Evolutionary conservation across 352 stramenopile genomes (phyloP).

Genomic region (Phytophthora syringae): DNA sequence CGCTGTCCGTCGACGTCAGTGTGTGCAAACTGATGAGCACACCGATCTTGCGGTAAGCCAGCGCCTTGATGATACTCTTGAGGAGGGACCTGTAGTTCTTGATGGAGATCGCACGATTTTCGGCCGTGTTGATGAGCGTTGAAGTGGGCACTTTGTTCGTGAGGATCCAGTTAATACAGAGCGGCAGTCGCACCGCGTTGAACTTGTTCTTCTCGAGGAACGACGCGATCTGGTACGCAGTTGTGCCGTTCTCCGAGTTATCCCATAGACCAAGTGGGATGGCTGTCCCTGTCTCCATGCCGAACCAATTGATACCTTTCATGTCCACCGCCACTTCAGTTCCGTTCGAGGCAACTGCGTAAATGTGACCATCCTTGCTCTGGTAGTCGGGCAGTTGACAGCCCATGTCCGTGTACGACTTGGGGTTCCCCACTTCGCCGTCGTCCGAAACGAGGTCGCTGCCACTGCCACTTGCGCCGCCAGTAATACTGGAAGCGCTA

Average conservation of each 20-base stretch:
- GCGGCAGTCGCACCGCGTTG: conserved; percentile 73
- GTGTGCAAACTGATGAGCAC: conserved; percentile 73
- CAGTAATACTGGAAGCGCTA: conserved; percentile 21
- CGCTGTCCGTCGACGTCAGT: conserved; percentile 48
- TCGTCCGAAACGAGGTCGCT: conserved; percentile 69
- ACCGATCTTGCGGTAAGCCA: conserved; percentile 65
- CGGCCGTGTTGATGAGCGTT: conserved; percentile 52
- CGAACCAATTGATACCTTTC: conserved; percentile 85
- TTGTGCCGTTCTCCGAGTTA: conserved; percentile 75
- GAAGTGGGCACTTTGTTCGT: conserved; percentile 58
- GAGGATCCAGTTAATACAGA: conserved; percentile 67
- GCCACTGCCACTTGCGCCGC: conserved; percentile 31
- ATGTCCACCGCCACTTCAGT: conserved; percentile 62
- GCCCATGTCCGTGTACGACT: conserved; percentile 66
- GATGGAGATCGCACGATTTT: conserved; percentile 67
- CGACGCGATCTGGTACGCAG: conserved; percentile 72
- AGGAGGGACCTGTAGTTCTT: conserved; percentile 58
- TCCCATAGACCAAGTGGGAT: conserved; percentile 80
- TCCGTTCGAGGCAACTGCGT: conserved; percentile 58
- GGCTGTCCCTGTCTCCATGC: conserved; percentile 72
- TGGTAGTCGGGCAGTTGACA: conserved; percentile 76
- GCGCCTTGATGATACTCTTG: conserved; percentile 58
- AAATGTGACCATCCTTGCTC: conserved; percentile 72
- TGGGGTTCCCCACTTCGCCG: conserved; percentile 74
- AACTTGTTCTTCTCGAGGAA: conserved; percentile 82